Percentiles rank a stretch among this genome's conserved stretches.
These are phyloP conservation scores for Penicillium coffeae DNA, from an alignment of 495 filamentous ascomycete genomes.

Conservation along the genomic window DNA sequence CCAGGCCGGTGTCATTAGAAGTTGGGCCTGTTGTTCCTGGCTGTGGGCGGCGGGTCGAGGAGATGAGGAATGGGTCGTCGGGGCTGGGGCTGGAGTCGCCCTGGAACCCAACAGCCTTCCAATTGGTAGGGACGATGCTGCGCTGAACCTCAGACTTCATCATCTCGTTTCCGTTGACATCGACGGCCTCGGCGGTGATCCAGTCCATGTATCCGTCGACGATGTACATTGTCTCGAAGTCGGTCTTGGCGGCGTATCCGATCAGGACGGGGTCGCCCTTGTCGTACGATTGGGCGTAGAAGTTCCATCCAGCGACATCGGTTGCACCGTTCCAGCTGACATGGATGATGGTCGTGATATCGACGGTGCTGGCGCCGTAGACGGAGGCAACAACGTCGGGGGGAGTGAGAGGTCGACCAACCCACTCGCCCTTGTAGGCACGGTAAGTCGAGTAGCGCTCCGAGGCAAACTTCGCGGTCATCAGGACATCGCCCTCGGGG, in stretches of 20 bases:
- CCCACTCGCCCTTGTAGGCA: slow-evolving; percentile 38
- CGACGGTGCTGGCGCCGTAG: slow-evolving; percentile 31
- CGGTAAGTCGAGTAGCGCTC: slow-evolving; percentile 40
- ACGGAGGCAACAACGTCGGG: slow-evolving; percentile 35
- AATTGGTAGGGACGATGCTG: slow-evolving; percentile 28
- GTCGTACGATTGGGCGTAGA: slow-evolving; percentile 32
- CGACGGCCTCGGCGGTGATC: slow-evolving; percentile 37
- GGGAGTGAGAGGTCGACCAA: slow-evolving; percentile 30
- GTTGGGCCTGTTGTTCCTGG: too few relatives aligned
- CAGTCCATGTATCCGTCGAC: slow-evolving; percentile 40
- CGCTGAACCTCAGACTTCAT: slow-evolving; percentile 27
- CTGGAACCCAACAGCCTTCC: slow-evolving; percentile 33
- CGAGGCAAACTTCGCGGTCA: slow-evolving; percentile 38
- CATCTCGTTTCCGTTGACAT: slow-evolving; percentile 27
- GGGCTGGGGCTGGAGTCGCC: slow-evolving; percentile 22
- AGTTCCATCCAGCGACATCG: slow-evolving; percentile 38
- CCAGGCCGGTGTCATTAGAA: not conserved
- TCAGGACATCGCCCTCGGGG: slow-evolving; percentile 48
- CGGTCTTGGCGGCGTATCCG: slow-evolving; percentile 34
- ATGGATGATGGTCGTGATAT: slow-evolving; percentile 36
- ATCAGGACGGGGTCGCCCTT: slow-evolving; percentile 24
- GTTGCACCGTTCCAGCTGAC: slow-evolving; percentile 51
- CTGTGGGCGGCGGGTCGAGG: too few relatives aligned
- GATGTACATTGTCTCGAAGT: slow-evolving; percentile 45
- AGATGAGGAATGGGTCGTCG: slow-evolving; percentile 31